Conservation (phyloP, 208 protist species). For the Wallacemonas sp. region DNA sequence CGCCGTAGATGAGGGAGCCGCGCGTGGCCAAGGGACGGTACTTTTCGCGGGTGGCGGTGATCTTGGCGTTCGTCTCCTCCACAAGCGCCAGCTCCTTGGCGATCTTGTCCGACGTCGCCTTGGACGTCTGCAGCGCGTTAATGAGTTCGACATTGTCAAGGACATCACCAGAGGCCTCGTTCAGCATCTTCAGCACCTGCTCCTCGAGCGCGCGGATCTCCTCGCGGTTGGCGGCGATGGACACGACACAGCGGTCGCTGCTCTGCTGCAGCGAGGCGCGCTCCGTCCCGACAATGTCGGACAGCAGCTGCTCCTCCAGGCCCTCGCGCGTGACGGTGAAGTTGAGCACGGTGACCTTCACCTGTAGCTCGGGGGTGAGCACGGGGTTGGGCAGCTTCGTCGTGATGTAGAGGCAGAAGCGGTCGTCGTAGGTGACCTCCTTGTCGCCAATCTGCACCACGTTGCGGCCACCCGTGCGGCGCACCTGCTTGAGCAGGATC, state of each 20-base stretch:
- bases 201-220: constrained; percentile 93
- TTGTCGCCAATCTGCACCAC: constrained; percentile 93
- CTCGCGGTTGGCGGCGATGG: constrained; percentile 93
- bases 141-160: constrained; percentile 96
- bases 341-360: constrained; percentile 93
- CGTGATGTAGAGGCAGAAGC: constrained; percentile 95
- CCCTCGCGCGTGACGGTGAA: constrained; percentile 93
- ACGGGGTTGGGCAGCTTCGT: constrained; percentile 95
- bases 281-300: constrained; percentile 89
- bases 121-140: constrained; percentile 90
- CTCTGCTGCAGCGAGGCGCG: constrained; percentile 85
- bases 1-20: constrained; percentile 95
- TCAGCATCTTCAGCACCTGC: constrained; percentile 92
- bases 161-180: constrained; percentile 92
- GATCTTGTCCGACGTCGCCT: constrained; percentile 91
- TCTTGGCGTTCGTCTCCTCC: constrained; percentile 93
- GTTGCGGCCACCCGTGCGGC: constrained; percentile 78
- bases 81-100: constrained; percentile 85
- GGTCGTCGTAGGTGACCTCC: constrained; percentile 92
- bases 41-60: constrained; percentile 87
- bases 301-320: constrained; percentile 92
- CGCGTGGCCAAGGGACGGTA: constrained; percentile 93
- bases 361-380: constrained; percentile 94
- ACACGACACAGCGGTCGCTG: constrained; percentile 87
- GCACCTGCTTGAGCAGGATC: constrained; percentile 93